Evolutionary conservation across 1,284 basidiomycete species (phyloP).

Genomic region (Cryptococcus sp.): DNA sequence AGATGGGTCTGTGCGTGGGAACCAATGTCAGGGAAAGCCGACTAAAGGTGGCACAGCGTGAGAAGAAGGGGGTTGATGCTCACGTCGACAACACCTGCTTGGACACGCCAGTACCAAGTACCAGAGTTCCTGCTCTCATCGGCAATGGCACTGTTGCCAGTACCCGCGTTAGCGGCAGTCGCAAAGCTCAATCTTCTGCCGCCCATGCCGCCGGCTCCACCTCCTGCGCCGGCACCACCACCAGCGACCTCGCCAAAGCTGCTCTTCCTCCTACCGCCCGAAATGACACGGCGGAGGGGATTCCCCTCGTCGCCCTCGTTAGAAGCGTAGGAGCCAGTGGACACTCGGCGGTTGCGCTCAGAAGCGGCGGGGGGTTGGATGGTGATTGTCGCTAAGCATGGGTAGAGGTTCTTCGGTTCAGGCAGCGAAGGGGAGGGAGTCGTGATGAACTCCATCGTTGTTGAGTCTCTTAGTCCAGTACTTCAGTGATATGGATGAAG

Average conservation of each 20-base stretch:
- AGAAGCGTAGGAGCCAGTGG: conserved; percentile 24
- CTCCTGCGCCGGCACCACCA: conserved; percentile 2
- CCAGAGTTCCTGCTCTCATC: conserved; percentile 24
- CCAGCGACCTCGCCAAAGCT: conserved; percentile 19
- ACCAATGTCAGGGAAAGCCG: background rate
- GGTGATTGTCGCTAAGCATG: conserved; percentile 43
- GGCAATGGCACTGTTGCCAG: conserved; percentile 9
- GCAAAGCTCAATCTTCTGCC: conserved; percentile 18
- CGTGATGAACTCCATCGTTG: conserved; percentile 40
- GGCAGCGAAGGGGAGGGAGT: conserved; percentile 4
- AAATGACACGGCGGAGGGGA: conserved; percentile 38
- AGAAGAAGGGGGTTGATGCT: conserved; percentile 14
- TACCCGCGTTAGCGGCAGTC: conserved; percentile 5
- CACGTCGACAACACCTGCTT: conserved; percentile 43
- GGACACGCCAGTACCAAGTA: conserved; percentile 49
- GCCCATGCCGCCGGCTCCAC: background rate
- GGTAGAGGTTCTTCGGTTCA: conserved; percentile 42
- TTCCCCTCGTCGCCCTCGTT: conserved; percentile 23
- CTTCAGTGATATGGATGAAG: background rate
- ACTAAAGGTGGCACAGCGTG: background rate
- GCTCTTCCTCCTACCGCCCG: conserved; percentile 33
- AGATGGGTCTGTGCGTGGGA: conserved; percentile 35
- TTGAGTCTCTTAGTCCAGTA: conserved; percentile 8
- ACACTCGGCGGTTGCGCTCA: conserved; percentile 30
- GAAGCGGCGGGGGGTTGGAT: conserved; percentile 19